Conservation (phyloP, 495 filamentous ascomycete genomes). For the Penicillium pancosmium region DNA sequence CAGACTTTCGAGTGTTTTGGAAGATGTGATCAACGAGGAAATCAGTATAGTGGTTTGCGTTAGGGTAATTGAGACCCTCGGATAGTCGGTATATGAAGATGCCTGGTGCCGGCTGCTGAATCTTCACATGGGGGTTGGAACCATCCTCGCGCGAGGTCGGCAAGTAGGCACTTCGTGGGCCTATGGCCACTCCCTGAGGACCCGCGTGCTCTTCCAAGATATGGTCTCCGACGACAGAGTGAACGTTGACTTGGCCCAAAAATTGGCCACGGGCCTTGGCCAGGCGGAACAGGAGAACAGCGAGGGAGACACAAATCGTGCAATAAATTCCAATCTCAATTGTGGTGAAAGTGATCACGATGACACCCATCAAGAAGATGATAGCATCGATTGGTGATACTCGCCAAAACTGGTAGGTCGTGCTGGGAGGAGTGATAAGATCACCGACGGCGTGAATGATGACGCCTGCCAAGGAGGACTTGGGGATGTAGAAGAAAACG, state of each 20-base stretch:
- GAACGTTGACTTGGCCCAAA: conserved; percentile 83
- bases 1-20: conserved; percentile 76
- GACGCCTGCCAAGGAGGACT: conserved; percentile 81
- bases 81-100: conserved; percentile 98
- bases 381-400: conserved; percentile 87
- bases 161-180: conserved; percentile 75
- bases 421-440: conserved; percentile 90
- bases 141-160: conserved; percentile 87
- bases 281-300: conserved; percentile 79
- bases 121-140: conserved; percentile 81
- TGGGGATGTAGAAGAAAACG: conserved; percentile 95
- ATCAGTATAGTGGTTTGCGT: conserved; percentile 89
- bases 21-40: conserved; percentile 75
- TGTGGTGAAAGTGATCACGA: conserved; percentile 86
- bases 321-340: conserved; percentile 95
- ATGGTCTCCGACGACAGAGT: conserved; percentile 84
- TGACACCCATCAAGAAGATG: conserved; percentile 92
- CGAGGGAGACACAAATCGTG: conserved; percentile 73
- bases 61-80: conserved; percentile 96
- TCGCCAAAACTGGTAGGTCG: conserved; percentile 94
- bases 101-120: conserved; percentile 83
- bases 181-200: conserved; percentile 18
- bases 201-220: conserved; percentile 57
- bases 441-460: conserved; percentile 98
- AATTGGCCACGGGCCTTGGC: conserved; percentile 86